Base-by-base conservation (phyloP, 768 basidiomycete genomes). In the Daedalea quercina region DNA sequence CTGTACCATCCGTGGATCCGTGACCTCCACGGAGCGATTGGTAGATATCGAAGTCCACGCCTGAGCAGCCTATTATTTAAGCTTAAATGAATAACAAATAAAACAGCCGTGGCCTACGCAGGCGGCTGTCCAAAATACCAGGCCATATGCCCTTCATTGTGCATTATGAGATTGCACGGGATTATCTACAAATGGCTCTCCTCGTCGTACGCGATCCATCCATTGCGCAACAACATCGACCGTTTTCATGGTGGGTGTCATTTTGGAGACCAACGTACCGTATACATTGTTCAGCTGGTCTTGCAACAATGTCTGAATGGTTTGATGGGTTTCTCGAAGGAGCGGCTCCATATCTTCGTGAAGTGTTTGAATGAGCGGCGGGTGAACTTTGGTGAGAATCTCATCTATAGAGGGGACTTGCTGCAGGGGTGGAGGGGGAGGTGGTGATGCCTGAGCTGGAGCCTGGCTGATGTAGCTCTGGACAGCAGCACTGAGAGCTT, bases 401-500 rank as follows among this genome's bases (percentile, higher is more conserved):
- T 46, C 41, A 2, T 57, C 57, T 2, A 56, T 26, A 17, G 57
- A 42, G 1, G 56, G 57, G 13, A 55, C 28, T n/a, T 28, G 50
- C 0, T 58, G 54, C 4, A 59, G 54, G 3, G 53, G 48, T 9
- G 55, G 57, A 9, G 50, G 54, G 2, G n/a, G n/a, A n/a, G n/a
- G n/a, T n/a, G n/a, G n/a, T n/a, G 44, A 11, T 1, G 44, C 26
- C 12, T 47, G 56, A 3, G 43, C n/a, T 0, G 35, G 42, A 4
- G 55, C 47, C 17, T 51, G 58, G 11, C 54, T 37, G 9, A 60
- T 46, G 46, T 40, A 53, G n/a, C 56, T 49, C 12, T 46, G 45
- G 3, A 66, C 52, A 22, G 65, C 63, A 0, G 53, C 55, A 33
- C 44, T 58, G 28, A 65, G 50, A 2, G 64, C 63, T 2, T 44